phyloP scores from a whole-genome alignment of 1,284 basidiomycete genomes.

The Mycena citricolor region DNA sequence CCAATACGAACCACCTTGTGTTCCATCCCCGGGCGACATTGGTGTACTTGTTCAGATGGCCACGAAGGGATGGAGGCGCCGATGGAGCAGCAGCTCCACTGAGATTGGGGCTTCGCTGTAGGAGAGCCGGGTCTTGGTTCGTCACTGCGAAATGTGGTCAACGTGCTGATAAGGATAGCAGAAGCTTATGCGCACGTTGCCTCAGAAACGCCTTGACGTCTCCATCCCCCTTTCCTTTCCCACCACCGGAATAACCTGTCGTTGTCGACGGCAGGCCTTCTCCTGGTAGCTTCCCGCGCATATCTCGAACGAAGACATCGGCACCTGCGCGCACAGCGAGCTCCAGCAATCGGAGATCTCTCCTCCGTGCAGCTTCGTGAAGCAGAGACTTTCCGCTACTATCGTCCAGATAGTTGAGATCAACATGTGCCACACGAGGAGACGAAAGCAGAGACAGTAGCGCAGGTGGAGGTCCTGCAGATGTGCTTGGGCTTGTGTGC shows the following conservation, averaged over 20 bases:
- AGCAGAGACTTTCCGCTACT: conserved; percentile 78
- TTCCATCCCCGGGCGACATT: conserved; percentile 91
- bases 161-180: too few species aligned
- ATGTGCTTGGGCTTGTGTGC: conserved; percentile 4
- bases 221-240: conserved; percentile 7
- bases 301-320: conserved; percentile 88
- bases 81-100: conserved; percentile 37
- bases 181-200: conserved; percentile 81
- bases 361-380: conserved; percentile 85
- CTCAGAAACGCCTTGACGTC: conserved; percentile 79
- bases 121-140: conserved; percentile 73
- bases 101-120: conserved; percentile 41
- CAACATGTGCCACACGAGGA: conserved; percentile 58
- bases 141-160: conserved; percentile 52
- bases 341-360: conserved; percentile 83
- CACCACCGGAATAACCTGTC: conserved; percentile 28
- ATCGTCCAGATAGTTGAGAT: conserved; percentile 75
- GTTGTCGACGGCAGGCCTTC: too few species aligned
- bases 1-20: conserved; percentile 92
- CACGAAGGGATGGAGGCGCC: conserved; percentile 70
- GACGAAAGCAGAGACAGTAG: conserved; percentile 61
- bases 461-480: conserved; percentile 45
- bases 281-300: conserved; percentile 72
- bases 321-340: conserved; percentile 83
- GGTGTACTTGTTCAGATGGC: conserved; percentile 88